Evolutionary conservation across 176 grass and related monocot genomes (phyloP).

Genomic region (Juncus effusus): DNA sequence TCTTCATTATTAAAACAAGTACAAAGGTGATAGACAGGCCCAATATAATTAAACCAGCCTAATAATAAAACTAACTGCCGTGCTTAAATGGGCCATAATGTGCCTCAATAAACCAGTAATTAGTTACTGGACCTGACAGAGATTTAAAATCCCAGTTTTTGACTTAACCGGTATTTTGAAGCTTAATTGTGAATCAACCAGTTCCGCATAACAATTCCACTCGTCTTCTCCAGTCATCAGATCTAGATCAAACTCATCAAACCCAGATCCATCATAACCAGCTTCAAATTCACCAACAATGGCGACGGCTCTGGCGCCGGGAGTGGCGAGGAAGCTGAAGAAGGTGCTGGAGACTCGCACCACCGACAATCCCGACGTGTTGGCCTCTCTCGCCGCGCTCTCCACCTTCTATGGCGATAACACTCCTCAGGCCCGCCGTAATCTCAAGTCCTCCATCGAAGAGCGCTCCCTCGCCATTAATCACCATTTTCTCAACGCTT

Average conservation of each 20-base stretch:
- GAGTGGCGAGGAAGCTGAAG: conserved; percentile 89
- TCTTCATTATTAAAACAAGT: no score
- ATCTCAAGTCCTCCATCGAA: conserved; percentile 94
- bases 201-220: neutral
- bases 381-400: conserved; percentile 72
- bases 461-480: conserved; percentile 87
- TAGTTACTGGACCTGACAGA: no score
- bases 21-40: no score
- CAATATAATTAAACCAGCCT: no score
- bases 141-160: no score
- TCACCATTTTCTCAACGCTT: conserved; percentile 84
- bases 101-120: no score
- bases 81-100: no score
- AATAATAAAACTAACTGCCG: no score
- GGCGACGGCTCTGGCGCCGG: conserved; percentile 53
- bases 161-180: no score
- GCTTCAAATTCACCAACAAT: neutral
- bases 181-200: neutral
- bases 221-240: conserved; percentile 5
- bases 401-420: conserved; percentile 90
- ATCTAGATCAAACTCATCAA: conserved; percentile 1
- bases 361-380: conserved; percentile 80
- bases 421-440: conserved; percentile 83
- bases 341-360: conserved; percentile 97
- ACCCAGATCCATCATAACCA: neutral